Conservation (phyloP, 2,329 filamentous ascomycete genomes). For the Aspergillus sp. region DNA sequence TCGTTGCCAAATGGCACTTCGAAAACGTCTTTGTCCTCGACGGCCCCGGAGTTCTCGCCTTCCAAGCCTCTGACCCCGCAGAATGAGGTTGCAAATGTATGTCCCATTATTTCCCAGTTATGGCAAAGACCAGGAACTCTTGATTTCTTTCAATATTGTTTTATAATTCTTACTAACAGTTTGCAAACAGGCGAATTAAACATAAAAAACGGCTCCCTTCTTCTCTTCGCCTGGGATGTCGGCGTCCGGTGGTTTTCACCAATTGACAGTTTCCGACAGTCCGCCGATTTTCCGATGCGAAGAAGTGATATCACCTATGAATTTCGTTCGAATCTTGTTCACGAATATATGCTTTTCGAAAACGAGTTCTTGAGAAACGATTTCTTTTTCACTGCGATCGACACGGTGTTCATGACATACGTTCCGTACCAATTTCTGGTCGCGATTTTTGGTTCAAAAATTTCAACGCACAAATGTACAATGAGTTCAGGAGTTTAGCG, state of each 20-base stretch:
- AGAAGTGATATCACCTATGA: constrained; percentile 41
- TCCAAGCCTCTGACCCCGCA: constrained; percentile 22
- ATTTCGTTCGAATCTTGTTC: constrained; percentile 36
- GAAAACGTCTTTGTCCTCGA: constrained; percentile 54
- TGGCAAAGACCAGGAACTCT: neutral
- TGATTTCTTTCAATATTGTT: neutral
- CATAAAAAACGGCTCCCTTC: constrained; percentile 28
- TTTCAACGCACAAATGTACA: constrained; percentile 70
- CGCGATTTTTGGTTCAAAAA: constrained; percentile 62
- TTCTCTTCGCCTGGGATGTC: constrained; percentile 28
- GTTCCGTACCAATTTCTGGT: constrained; percentile 71
- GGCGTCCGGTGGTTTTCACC: constrained; percentile 8
- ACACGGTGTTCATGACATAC: constrained; percentile 42
- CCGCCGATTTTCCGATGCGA: constrained; percentile 43
- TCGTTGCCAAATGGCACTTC: constrained; percentile 36
- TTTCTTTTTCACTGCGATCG: constrained; percentile 35
- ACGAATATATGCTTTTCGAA: constrained; percentile 45
- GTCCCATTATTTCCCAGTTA: constrained; percentile 2
- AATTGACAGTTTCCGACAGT: neutral
- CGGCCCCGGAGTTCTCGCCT: constrained; percentile 57
- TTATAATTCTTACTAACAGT: constrained; percentile 9
- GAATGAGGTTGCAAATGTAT: constrained; percentile 33
- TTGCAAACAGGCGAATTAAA: constrained; percentile 33
- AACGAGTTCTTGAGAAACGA: constrained; percentile 46
- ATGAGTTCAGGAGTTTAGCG: constrained; percentile 63